Conservation (phyloP, 352 stramenopile genomes). For the Albugo candida region DNA sequence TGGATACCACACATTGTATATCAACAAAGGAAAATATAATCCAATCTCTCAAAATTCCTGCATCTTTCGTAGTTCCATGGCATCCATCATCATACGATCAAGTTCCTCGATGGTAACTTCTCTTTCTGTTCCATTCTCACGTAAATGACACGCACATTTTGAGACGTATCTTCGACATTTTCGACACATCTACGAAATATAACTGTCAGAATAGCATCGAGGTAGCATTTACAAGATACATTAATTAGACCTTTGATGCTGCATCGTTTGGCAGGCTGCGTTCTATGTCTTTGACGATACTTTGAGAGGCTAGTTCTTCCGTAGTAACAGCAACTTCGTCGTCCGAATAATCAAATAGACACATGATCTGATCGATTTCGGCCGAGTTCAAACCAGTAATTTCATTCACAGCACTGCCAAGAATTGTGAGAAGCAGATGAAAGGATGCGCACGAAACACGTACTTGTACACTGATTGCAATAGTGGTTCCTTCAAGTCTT, state of each 20-base stretch:
- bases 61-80: too few relatives aligned
- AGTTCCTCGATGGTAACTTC: too few relatives aligned
- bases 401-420: slow-evolving; percentile 15
- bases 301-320: slow-evolving; percentile 26
- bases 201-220: background rate
- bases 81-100: too few relatives aligned
- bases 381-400: slow-evolving; percentile 39
- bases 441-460: background rate
- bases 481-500: slow-evolving; percentile 18
- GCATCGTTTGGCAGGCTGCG: slow-evolving; percentile 1
- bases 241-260: slow-evolving; percentile 5
- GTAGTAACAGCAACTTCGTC: slow-evolving; percentile 35
- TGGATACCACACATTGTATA: too few relatives aligned
- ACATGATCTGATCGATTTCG: slow-evolving; percentile 44
- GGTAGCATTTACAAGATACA: background rate
- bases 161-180: slow-evolving; percentile 38
- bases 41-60: too few relatives aligned
- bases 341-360: slow-evolving; percentile 41
- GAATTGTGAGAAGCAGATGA: background rate
- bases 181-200: slow-evolving; percentile 22
- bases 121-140: too few relatives aligned
- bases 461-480: slow-evolving; percentile 23
- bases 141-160: slow-evolving; percentile 32
- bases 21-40: too few relatives aligned
- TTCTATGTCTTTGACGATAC: slow-evolving; percentile 5